These are phyloP conservation scores for Pythium sukuiense DNA, from an alignment of 352 stramenopile species.

Conservation along the genomic window DNA sequence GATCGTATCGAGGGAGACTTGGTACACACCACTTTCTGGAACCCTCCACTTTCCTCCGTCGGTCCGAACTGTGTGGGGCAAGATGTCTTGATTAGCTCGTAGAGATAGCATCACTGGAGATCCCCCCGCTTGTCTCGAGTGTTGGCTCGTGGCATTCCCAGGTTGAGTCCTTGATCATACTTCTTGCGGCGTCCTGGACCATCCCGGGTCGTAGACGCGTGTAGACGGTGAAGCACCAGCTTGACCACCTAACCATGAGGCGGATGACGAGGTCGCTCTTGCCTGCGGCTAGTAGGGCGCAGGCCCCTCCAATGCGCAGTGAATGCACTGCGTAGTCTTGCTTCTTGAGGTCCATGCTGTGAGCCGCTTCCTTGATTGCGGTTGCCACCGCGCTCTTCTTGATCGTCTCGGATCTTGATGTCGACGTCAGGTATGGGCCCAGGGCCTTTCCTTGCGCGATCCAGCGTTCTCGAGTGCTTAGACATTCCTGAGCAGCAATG, in stretches of 20 bases:
- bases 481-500: constrained; percentile 8
- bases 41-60: no score
- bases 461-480: constrained; percentile 8
- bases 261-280: constrained; percentile 26
- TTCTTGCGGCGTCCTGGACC: constrained; percentile 27
- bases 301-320: constrained; percentile 24
- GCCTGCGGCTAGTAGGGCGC: constrained; percentile 21
- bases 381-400: constrained; percentile 19
- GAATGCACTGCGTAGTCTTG: constrained; percentile 27
- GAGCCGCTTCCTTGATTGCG: constrained; percentile 22
- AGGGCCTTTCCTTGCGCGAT: constrained; percentile 3
- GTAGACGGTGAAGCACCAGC: constrained; percentile 30
- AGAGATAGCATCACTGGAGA: no score
- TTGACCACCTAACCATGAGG: constrained; percentile 25
- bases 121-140: neutral
- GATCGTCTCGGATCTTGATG: constrained; percentile 13
- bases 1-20: no score
- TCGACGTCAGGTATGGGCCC: no score
- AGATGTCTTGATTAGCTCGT: no score
- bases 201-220: constrained; percentile 22
- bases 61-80: no score
- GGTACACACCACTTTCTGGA: no score
- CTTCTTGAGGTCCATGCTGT: constrained; percentile 8
- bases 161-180: constrained; percentile 30
- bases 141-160: constrained; percentile 22